Base-by-base conservation (phyloP, 2,329 filamentous ascomycete genomes). In the Phialocephala sp. region DNA sequence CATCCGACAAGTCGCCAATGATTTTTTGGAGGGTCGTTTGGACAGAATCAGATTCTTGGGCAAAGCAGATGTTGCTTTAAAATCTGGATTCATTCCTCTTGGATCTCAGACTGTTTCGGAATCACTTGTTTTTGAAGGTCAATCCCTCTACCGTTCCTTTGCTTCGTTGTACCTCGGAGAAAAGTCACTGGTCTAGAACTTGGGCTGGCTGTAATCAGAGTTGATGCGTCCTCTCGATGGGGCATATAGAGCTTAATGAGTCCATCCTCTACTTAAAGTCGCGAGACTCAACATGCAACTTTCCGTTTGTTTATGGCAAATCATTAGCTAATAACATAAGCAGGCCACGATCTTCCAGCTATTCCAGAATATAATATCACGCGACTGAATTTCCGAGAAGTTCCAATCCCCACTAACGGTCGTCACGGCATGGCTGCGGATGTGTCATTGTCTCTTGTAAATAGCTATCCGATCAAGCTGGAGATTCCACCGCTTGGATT, bases 311-410 rank as follows among this genome's bases (percentile, higher is more conserved):
- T 27, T 14, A 9, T 4, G n/a, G 4, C 22, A 59, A 65, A 66
- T 11, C 12, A 59, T 36, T 63, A 24, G 69, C 73, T 75, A 72
- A 76, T 61, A 37, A 12, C 60, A 14, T 63, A 37, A 61, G 56
- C 63, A 90, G 88, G 85, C 76, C 83, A 84, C 72, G 81, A 94
- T 72, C 85, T 97, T 71, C 94, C 94, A 64, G 79, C 84, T 58
- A 83, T 97, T 63, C 95, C 95, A 52, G 82, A 88, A 63, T 93
- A 97, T 80, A 90, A 93, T 73, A 91, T 99, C 74, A 89, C 90
- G 47, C 89, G 87, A 72, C 83, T 98, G 70, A 90, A 91, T 72
- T 88, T 98, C 72, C 85, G 89, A 72, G 94, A 99, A 77, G 83
- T 89, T 45, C 78, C 83, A 22, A 71, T 84, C 41, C 80, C 87